phyloP scores from a whole-genome alignment of 768 basidiomycete species.

The Rossbeevera mucosa region DNA sequence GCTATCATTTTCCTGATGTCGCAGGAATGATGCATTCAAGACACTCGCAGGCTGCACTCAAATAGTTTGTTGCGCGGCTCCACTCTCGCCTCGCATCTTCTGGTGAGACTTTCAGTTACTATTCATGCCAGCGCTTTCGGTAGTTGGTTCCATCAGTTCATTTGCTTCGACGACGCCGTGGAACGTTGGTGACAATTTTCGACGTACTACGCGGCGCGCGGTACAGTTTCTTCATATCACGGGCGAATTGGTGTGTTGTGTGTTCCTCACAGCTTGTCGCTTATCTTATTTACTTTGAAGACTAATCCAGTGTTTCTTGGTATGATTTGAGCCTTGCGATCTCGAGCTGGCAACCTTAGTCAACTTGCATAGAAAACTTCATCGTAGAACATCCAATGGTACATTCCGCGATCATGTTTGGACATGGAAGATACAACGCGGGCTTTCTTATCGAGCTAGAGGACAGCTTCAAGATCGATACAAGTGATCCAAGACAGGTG shows the following conservation, averaged over 20 bases:
- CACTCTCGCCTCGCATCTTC: slow-evolving; percentile 5
- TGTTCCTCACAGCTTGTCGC: background rate
- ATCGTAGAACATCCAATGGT: slow-evolving; percentile 14
- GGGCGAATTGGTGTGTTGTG: slow-evolving; percentile 14
- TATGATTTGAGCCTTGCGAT: background rate
- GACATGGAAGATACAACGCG: slow-evolving; percentile 16
- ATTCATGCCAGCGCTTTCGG: slow-evolving; percentile 2
- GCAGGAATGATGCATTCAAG: background rate
- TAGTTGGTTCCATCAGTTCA: background rate
- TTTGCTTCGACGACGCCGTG: background rate
- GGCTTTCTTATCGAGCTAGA: slow-evolving; percentile 17
- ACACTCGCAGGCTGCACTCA: background rate
- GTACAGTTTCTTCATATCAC: slow-evolving; percentile 14
- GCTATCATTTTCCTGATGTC: background rate
- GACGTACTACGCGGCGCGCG: background rate
- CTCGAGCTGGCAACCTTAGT: background rate
- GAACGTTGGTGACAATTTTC: background rate
- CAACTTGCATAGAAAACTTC: slow-evolving; percentile 8
- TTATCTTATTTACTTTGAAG: slow-evolving; percentile 7
- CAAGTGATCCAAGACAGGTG: slow-evolving; percentile 6
- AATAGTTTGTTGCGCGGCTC: background rate
- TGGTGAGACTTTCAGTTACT: slow-evolving; percentile 3
- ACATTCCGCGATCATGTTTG: slow-evolving; percentile 19
- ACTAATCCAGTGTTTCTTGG: slow-evolving; percentile 16
- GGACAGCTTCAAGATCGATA: slow-evolving; percentile 8